These are phyloP conservation scores for Candida vaughaniae DNA, from an alignment of 805 yeast genomes.

Conservation along the genomic window DNA sequence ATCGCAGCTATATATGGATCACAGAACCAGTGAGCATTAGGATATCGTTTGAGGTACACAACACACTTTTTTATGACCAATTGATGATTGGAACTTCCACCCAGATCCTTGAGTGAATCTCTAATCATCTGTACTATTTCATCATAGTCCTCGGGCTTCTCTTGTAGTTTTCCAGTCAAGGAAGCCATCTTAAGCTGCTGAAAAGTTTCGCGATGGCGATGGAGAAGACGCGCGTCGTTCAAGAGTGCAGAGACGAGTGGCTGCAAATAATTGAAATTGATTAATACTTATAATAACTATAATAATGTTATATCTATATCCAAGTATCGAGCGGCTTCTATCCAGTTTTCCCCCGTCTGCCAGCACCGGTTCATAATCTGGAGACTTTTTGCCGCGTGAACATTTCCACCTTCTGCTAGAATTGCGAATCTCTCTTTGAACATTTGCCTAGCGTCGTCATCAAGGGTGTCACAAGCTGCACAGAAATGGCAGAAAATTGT, in stretches of 20 bases:
- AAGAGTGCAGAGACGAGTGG: too few species aligned
- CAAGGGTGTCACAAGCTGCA: conserved; percentile 57
- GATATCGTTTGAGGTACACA: conserved; percentile 19
- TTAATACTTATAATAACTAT: too few species aligned
- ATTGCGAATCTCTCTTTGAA: conserved; percentile 39
- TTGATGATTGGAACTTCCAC: conserved; percentile 7
- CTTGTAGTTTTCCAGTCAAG: conserved; percentile 1
- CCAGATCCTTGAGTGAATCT: conserved; percentile 3
- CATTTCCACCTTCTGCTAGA: conserved; percentile 43
- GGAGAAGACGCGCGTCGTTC: too few species aligned
- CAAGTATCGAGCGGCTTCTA: conserved; percentile 40
- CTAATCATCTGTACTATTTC: conserved; percentile 3
- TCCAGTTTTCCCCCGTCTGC: conserved; percentile 54
- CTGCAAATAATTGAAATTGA: too few species aligned
- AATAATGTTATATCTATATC: conserved; percentile 41
- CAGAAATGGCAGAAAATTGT: conserved; percentile 54
- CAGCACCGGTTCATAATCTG: conserved; percentile 53
- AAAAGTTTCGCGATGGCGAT: too few species aligned
- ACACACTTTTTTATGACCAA: conserved; percentile 19
- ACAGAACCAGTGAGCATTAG: conserved; percentile 55
- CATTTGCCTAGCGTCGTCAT: conserved; percentile 32
- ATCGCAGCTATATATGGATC: conserved; percentile 47
- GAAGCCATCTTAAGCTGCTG: too few species aligned
- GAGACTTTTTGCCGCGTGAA: conserved; percentile 44
- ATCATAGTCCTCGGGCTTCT: conserved; percentile 8